These are phyloP conservation scores for Dryadomyces quercivorus DNA, from an alignment of 2,329 filamentous ascomycete species.

Conservation along the genomic window DNA sequence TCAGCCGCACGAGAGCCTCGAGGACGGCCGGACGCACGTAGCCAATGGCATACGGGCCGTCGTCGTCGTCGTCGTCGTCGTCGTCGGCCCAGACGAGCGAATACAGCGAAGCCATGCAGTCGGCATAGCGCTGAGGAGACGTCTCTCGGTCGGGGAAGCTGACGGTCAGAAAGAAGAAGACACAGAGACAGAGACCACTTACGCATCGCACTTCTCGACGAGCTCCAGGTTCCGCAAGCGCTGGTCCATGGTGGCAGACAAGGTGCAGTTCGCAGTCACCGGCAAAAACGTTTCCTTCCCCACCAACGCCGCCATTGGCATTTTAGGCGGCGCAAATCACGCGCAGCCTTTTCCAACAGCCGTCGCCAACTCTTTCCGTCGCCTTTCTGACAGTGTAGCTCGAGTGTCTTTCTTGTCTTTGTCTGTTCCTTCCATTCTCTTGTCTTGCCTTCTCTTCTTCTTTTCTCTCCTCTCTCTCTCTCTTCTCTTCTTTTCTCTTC, in stretches of 20 bases:
- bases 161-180: not conserved
- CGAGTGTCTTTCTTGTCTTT: too few species aligned
- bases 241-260: conserved; percentile 5
- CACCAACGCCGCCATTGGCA: too few species aligned
- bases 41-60: conserved; percentile 44
- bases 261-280: not conserved
- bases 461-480: too few species aligned
- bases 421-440: too few species aligned
- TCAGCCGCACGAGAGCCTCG: conserved; percentile 33
- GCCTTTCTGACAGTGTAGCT: too few species aligned
- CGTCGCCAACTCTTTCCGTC: too few species aligned
- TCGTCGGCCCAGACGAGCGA: conserved; percentile 51
- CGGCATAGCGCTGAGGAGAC: conserved; percentile 42
- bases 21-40: conserved; percentile 42
- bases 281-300: too few species aligned
- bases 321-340: too few species aligned
- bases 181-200: conserved; percentile 4
- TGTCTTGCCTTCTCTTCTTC: too few species aligned
- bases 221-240: conserved; percentile 14
- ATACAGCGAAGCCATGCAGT: conserved; percentile 49
- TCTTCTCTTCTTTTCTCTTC: too few species aligned
- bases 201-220: conserved; percentile 15
- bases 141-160: conserved; percentile 69
- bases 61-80: conserved; percentile 47
- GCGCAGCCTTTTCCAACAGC: too few species aligned